phyloP scores from a whole-genome alignment of 257 asterid genomes.

The Solanum commersonii region DNA sequence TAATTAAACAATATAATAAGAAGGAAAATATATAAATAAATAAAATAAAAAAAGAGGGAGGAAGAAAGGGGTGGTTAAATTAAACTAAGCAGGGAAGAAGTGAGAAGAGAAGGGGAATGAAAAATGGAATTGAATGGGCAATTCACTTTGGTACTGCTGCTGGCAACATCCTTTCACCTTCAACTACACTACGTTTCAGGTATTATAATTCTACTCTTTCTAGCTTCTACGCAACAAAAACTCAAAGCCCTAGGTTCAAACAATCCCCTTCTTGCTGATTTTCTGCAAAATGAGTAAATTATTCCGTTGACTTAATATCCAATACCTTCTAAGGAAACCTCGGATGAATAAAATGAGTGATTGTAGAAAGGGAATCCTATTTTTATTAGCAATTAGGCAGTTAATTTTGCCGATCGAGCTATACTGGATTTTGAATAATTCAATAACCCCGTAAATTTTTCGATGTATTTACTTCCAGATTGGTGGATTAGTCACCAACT shows the following conservation, averaged over 20 bases:
- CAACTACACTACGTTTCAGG: slow-evolving; percentile 1
- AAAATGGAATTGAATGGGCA: background rate
- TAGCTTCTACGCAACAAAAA: background rate
- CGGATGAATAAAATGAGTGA: background rate
- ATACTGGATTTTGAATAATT: background rate
- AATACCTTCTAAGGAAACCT: background rate
- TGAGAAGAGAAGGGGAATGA: background rate
- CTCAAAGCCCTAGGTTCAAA: background rate
- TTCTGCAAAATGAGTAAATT: background rate
- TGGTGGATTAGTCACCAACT: background rate
- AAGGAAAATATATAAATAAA: background rate
- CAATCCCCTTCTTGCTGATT: background rate
- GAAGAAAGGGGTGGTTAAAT: background rate
- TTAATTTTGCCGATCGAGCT: background rate
- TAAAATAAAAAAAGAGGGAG: no score
- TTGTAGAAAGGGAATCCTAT: background rate
- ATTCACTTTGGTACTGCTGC: background rate
- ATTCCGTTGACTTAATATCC: background rate
- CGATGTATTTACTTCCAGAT: background rate
- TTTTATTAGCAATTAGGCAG: background rate
- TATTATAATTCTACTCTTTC: background rate
- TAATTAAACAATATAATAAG: background rate
- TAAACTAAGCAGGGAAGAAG: background rate
- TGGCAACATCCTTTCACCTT: background rate
- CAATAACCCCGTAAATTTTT: background rate